These are phyloP conservation scores for Blastobotrys niveus DNA, from an alignment of 1,139 yeast species.

Conservation along the genomic window DNA sequence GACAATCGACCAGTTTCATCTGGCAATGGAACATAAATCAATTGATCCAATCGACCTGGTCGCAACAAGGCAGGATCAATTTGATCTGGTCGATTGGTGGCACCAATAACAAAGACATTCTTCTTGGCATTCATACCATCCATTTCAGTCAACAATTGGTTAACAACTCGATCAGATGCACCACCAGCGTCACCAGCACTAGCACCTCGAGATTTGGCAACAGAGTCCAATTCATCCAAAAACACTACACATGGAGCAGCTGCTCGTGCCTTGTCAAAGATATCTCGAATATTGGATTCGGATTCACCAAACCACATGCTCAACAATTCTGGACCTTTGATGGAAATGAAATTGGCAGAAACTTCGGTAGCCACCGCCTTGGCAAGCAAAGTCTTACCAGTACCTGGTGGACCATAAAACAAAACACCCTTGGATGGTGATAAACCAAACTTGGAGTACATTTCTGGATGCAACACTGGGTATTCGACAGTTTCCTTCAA, in stretches of 20 bases:
- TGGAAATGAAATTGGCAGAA: constrained; percentile 92
- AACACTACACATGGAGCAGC: constrained; percentile 98
- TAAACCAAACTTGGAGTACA: constrained; percentile 94
- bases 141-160: constrained; percentile 97
- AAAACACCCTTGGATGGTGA: constrained; percentile 97
- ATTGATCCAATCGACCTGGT: constrained; percentile 98
- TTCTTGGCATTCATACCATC: constrained; percentile 99
- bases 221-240: constrained; percentile 95
- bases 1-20: constrained; percentile 92
- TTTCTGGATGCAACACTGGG: constrained; percentile 98
- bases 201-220: constrained; percentile 96
- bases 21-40: constrained; percentile 97
- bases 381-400: constrained; percentile 96
- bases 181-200: constrained; percentile 95
- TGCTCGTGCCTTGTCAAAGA: constrained; percentile 96
- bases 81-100: constrained; percentile 98
- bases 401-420: constrained; percentile 99
- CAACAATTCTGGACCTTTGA: constrained; percentile 93
- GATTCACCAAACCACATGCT: constrained; percentile 99
- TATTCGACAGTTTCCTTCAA: constrained; percentile 98
- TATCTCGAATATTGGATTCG: constrained; percentile 93
- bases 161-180: constrained; percentile 96
- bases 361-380: constrained; percentile 99
- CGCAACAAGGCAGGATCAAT: constrained; percentile 97
- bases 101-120: constrained; percentile 98